Base-by-base conservation (phyloP, 208 protist species). In the Acanthamoeba castellanii region DNA sequence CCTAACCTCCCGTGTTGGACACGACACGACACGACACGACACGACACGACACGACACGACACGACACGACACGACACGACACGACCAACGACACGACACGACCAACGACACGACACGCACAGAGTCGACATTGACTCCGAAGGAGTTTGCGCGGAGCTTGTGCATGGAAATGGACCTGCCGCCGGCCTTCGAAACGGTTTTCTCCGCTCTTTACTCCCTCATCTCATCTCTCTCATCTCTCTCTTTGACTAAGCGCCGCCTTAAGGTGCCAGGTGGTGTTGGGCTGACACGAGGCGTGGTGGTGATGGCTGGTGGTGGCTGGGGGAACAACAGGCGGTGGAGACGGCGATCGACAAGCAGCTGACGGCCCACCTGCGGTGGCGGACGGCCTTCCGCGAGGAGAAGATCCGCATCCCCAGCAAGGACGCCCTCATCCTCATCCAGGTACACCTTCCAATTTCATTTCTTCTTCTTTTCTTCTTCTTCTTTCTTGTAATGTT, bases 101-200 rank as follows among this genome's bases (percentile, higher is more conserved):
- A 1, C 3, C 13, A 18, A 68, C 3, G 6, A 72, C 66, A 30
- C 30, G 30, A 30, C 20, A 14, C 27, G 30, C 14, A 30, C 66
- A 72, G 66, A 72, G 1, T 14, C 66, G 3, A 37, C 66, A 14
- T 30, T 82, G 74, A 55, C 74, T 11, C 74, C 74, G 27, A 14
- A 32, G 2, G 74, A 74, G 47, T 93, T 93, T 47, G 88, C 88
- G 30, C 57, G 66, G 0, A 82, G 45, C 47, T 34, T 93, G 20
- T 93, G 88, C 64, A 74, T 57, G 16, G 88, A 93, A 52, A 81
- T 93, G 88, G 88, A 93, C 66, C 66, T 93, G 93, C 88, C 88
- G 37, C 64, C 57, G 8, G 14, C 37, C 27, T 93, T 93, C 45
- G 88, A 93, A 78, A 8, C 82, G 50, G 52, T 90, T 9, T 6